phyloP scores from a whole-genome alignment of 1,284 basidiomycete genomes.

The Ustilago curta region DNA sequence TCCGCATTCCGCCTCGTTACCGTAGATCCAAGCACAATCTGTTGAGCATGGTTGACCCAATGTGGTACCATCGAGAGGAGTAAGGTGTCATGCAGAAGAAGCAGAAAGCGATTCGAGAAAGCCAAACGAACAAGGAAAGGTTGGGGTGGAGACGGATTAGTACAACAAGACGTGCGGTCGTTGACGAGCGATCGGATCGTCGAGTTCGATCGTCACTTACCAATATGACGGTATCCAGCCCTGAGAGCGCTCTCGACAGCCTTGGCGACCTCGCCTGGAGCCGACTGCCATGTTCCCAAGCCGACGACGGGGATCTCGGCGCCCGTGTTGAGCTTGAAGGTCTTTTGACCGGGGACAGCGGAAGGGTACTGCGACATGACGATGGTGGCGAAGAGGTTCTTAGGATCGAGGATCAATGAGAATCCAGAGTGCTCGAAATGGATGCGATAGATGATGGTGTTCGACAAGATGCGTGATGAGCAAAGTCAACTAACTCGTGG shows the following conservation, averaged over 20 bases:
- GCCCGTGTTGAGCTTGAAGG: constrained; percentile 69
- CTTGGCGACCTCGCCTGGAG: constrained; percentile 71
- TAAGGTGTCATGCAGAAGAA: no score
- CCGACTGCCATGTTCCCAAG: constrained; percentile 57
- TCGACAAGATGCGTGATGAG: background rate
- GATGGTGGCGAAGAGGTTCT: background rate
- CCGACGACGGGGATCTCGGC: constrained; percentile 64
- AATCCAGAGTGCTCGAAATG: background rate
- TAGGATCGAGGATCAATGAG: background rate
- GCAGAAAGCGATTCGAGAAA: background rate
- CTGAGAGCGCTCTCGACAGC: constrained; percentile 70
- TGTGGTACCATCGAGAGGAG: no score
- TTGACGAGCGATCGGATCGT: no score
- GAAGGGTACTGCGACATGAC: constrained; percentile 50
- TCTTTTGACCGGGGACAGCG: constrained; percentile 47
- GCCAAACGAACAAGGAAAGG: background rate
- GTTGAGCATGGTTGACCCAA: background rate
- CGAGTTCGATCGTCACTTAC: background rate
- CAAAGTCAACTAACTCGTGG: background rate
- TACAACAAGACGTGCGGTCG: no score
- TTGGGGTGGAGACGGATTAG: background rate
- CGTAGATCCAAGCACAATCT: constrained; percentile 56
- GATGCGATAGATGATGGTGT: background rate
- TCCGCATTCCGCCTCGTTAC: constrained; percentile 86
- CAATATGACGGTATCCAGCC: constrained; percentile 42